Evolutionary conservation across 2,329 filamentous ascomycete species (phyloP), one percentile per base, ranked within the genome.

Genomic region (Blastomyces gilchristii): DNA sequence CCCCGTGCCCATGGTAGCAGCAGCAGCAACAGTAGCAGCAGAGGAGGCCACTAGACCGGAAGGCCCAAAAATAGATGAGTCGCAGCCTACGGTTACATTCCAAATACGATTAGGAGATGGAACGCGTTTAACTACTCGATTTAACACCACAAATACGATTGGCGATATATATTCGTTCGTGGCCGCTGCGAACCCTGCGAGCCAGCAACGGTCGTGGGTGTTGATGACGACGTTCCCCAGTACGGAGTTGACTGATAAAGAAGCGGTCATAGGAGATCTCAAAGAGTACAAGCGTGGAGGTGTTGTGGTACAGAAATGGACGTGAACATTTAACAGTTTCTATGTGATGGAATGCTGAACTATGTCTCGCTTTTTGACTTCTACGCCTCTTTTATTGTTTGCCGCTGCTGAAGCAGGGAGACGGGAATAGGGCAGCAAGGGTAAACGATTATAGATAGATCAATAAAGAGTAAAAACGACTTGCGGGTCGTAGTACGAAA

Each of bases 221-320:
- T 74, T 87, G 64, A 85, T 86, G 82, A 87, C 85, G 5, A 87
- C 85, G 0, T 87, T 87, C 71, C 85, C 85, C 0, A 85, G 79
- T 63, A 85, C 82, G 67, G 84, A 87, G 69, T 74, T 87, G 49
- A 80, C 73, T 18, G 84, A 87, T 68, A 82, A 83, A 73, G 69
- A 72, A 5, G 71, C 72, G 31, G 71, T 72, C 9, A 71, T 81
- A 34, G 79, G 77, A 2, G 79, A 81, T 22, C 68, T 81, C 58
- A 68, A 78, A 5, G 79, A 81, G 53, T 80, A 81, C 68, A 81
- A 80, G 69, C 73, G 79, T 31, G 79, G 79, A 60, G 79, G 79
- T 37, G 79, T 80, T 28, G 75, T 81, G 47, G 78, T 81, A 22
- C 79, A 81, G 70, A 81, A 80, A 67, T 81, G 78, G 78, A 71